Evolutionary conservation across 2,329 filamentous ascomycete genomes (phyloP).

Genomic region (Aspergillus pseudoglaucus): DNA sequence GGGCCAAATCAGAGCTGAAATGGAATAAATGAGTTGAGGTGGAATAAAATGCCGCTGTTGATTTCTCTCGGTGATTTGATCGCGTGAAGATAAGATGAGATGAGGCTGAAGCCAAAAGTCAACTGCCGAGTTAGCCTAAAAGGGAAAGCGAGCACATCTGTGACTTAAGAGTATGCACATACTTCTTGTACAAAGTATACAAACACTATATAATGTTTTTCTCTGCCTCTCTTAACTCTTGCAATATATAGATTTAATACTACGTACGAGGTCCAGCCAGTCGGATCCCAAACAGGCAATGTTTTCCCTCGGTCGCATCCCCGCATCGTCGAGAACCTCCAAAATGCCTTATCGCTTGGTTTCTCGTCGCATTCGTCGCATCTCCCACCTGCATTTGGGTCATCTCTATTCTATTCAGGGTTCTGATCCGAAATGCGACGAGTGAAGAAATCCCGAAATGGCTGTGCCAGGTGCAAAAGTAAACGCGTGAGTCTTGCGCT

Average conservation of each 20-base stretch:
- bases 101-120: too few species aligned
- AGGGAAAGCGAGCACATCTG: too few species aligned
- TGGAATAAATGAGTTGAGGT: too few species aligned
- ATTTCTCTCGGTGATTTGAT: too few species aligned
- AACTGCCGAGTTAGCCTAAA: too few species aligned
- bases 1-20: too few species aligned
- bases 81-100: too few species aligned
- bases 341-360: background rate
- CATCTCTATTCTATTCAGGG: background rate
- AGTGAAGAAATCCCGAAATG: slow-evolving; percentile 38
- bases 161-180: too few species aligned
- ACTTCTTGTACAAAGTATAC: too few species aligned
- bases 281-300: background rate
- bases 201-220: background rate
- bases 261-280: background rate
- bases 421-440: slow-evolving; percentile 25
- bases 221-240: background rate
- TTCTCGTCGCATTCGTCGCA: background rate
- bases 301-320: background rate
- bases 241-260: background rate
- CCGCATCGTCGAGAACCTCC: background rate
- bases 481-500: slow-evolving; percentile 25
- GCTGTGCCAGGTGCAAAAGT: slow-evolving; percentile 37
- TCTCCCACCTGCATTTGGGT: background rate
- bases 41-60: too few species aligned